Base-by-base conservation (phyloP, 352 stramenopile species). In the Globisporangium parvum region DNA sequence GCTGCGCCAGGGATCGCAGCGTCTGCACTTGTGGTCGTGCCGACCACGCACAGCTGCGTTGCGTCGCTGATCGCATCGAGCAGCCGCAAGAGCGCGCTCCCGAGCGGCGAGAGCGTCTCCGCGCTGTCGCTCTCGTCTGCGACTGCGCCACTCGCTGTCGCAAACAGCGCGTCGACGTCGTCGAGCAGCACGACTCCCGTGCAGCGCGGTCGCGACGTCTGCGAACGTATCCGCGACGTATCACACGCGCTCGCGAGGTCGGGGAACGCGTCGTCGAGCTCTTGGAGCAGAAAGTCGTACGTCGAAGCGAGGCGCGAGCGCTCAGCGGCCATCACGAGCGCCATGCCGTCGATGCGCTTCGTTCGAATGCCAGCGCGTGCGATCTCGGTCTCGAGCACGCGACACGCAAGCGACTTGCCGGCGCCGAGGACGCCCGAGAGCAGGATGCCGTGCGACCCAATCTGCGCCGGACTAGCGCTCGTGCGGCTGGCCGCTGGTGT, bases 101-200 rank as follows among this genome's bases (percentile, higher is more conserved):
- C 83, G 23, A 91, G 63, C 18, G 77, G 74, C n/a, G 72, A 48
- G 20, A 82, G 58, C 10, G 62, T 62, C 10, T 61, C 52, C 6
- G 73, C 60, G 15, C 62, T 68, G 17, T 74, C 60, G 20, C 47
- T 55, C 1, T 63, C 63, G 24, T 68, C 62, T 4, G 59, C 59
- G 17, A 53, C 11, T 45, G 77, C 65, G 2, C 76, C 77, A 44
- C 75, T 72, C 0, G 63, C 39, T 0, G 70, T 62, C 51, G 76
- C 66, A 57, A 93, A 91, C 45, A 91, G 70, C 40, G 70, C 71
- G 45, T 88, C 73, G 35, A 88, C 55, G 33, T 93, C 77, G 63
- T 93, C 83, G 54, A 93, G 69, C 35, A 91, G 41, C 21, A 91
- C 51, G 15, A 87, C 77, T 12, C 78, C 75, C 0, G 41, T 41